Evolutionary conservation across 805 yeast genomes (phyloP).

Genomic region (Myxozyma kluyveri): DNA sequence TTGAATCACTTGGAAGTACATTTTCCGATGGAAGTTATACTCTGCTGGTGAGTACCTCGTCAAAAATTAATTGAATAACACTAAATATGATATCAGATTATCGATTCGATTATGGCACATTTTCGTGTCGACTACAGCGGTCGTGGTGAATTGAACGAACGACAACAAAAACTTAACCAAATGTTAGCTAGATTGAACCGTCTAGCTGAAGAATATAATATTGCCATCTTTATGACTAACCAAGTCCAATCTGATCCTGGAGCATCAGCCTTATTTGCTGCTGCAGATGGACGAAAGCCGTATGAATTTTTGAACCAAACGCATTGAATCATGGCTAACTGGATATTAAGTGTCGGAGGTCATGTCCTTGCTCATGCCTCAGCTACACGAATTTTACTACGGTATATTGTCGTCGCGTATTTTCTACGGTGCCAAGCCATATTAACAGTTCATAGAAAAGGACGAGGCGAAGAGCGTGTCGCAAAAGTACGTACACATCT

Average conservation of each 20-base stretch:
- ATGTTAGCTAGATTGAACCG: constrained; percentile 53
- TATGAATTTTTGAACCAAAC: constrained; percentile 31
- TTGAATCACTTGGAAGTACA: constrained; percentile 64
- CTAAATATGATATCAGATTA: constrained; percentile 35
- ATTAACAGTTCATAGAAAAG: constrained; percentile 61
- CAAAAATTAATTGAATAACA: not conserved
- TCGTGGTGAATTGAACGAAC: constrained; percentile 71
- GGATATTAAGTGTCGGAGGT: constrained; percentile 57
- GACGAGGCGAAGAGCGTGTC: constrained; percentile 75
- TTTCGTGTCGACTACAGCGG: constrained; percentile 78
- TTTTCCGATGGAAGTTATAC: constrained; percentile 66
- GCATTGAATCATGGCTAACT: constrained; percentile 6
- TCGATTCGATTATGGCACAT: constrained; percentile 77
- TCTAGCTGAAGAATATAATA: constrained; percentile 72
- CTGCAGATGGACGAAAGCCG: constrained; percentile 81
- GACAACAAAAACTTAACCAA: constrained; percentile 68
- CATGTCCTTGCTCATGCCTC: constrained; percentile 69
- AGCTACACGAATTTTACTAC: constrained; percentile 66
- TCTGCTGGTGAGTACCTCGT: constrained; percentile 53
- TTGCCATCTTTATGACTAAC: constrained; percentile 71
- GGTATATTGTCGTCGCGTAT: constrained; percentile 29
- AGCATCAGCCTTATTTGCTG: constrained; percentile 72
- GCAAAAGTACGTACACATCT: constrained; percentile 46
- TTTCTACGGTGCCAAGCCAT: too few relatives aligned
- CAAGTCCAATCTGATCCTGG: constrained; percentile 82